Percentiles rank a stretch among this genome's conserved stretches.
Evolutionary conservation across 2,329 filamentous ascomycete genomes (phyloP).

Genomic region (Immersiporthe knoxdaviesiana): DNA sequence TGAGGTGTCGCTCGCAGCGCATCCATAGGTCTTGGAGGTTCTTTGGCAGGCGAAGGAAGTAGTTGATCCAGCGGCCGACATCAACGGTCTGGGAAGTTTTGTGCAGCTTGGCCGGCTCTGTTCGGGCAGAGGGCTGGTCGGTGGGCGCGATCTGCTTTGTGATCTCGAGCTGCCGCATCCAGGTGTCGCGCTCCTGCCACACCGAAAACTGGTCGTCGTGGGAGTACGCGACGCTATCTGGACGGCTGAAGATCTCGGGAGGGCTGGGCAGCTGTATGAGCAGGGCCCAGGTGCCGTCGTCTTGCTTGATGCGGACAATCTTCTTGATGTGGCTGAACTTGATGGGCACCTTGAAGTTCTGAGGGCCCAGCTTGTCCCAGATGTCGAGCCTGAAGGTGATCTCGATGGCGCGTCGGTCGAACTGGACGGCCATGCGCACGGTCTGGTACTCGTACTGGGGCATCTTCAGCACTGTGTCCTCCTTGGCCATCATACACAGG

Average conservation of each 20-base stretch:
- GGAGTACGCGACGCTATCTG: constrained; percentile 38
- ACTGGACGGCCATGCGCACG: constrained; percentile 20
- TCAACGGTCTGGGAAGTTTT: constrained; percentile 48
- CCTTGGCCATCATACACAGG: constrained; percentile 25
- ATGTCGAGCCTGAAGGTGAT: constrained; percentile 22
- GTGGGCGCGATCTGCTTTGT: constrained; percentile 36
- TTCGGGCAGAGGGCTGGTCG: constrained; percentile 34
- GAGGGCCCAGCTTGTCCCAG: constrained; percentile 2
- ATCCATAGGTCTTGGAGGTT: constrained; percentile 41
- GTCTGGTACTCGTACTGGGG: constrained; percentile 22
- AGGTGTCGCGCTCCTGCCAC: constrained; percentile 50
- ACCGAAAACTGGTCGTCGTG: constrained; percentile 37
- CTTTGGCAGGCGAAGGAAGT: constrained; percentile 49
- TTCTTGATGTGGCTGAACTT: constrained; percentile 51
- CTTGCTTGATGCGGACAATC: constrained; percentile 44
- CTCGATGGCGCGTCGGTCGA: constrained; percentile 18
- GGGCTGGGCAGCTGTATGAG: constrained; percentile 54
- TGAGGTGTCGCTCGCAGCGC: constrained; percentile 57
- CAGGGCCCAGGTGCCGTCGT: constrained; percentile 42
- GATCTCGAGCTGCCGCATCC: constrained; percentile 55
- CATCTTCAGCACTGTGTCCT: constrained; percentile 23
- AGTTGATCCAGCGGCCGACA: constrained; percentile 61
- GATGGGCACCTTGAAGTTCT: constrained; percentile 47
- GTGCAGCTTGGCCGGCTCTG: constrained; percentile 45
- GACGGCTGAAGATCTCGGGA: constrained; percentile 51